Base-by-base conservation (phyloP, 225 moss, liverwort and hornwort species). In the Ulota crispa region DNA sequence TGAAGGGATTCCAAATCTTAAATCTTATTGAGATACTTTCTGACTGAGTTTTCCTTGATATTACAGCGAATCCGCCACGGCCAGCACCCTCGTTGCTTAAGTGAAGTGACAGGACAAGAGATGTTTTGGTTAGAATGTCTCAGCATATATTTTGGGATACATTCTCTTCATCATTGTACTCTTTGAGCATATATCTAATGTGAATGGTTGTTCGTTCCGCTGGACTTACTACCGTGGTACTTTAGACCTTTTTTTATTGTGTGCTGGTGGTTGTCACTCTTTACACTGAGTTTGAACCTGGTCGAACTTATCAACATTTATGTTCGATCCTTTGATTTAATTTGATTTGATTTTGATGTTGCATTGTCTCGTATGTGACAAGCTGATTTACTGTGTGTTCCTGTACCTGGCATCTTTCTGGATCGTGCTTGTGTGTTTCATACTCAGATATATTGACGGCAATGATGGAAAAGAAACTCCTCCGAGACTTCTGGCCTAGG, bases 31-130 rank as follows among this genome's bases (percentile, higher is more conserved):
- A 68, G 7, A 12, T 1, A 7, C 16, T 39, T 30, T 23, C 55
- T 75, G 8, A 86, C 56, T 1, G 5, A 4, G 6, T 0, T 2
- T 19, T 42, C 0, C 14, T 50, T 78, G 64, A 30, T n/a, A 6
- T 81, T 69, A 76, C 72, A 92, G 92, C 72, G 91, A 93, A 83
- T 93, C 91, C 1, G 93, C 93, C 57, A 93, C 91, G 57, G 93
- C 93, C 15, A 93, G 91, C 82, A 93, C 93, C 20, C 86, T 93
- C 34, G 91, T 93, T 54, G 91, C 93, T 3, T 93, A 83, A 79
- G 83, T 72, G 86, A 59, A 79, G 80, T 43, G 39, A 56, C 23
- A 1, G 31, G 16, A 28, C 7, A n/a, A 11, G 54, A 50, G 20
- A 2, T 21, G 30, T 12, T 31, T n/a, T 24, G 8, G 70, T 47